Evolutionary conservation across 257 asterid species (phyloP).

Genomic region (Solanum piurae): DNA sequence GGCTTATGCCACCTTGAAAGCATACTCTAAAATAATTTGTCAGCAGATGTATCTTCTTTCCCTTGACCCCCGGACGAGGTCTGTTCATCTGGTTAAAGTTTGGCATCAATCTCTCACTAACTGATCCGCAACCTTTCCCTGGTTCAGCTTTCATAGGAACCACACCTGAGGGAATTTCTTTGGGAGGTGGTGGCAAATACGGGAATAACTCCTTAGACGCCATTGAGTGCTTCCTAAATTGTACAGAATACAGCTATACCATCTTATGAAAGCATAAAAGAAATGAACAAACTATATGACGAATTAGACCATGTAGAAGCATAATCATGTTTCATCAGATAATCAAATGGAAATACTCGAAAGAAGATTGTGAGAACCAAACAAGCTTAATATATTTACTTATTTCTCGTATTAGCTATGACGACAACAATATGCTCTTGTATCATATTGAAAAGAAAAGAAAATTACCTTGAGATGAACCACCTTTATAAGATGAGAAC

Average conservation of each 20-base stretch:
- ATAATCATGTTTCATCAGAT: background rate
- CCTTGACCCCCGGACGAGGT: conserved; percentile 16
- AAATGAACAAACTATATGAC: background rate
- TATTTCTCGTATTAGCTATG: background rate
- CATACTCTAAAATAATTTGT: conserved; percentile 33
- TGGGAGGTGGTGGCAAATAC: conserved; percentile 19
- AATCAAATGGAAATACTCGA: background rate
- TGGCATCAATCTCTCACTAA: conserved; percentile 7
- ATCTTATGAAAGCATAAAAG: background rate
- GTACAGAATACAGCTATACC: background rate
- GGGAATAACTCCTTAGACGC: background rate
- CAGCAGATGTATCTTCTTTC: conserved; percentile 20
- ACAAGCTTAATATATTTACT: background rate
- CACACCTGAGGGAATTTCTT: conserved; percentile 9
- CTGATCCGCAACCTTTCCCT: background rate
- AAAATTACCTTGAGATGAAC: background rate
- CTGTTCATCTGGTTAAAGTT: conserved; percentile 1
- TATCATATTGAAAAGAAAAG: background rate
- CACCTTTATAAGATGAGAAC: background rate
- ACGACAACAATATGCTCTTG: background rate
- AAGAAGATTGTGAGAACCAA: background rate
- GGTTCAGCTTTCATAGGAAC: conserved; percentile 7
- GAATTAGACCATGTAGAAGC: background rate
- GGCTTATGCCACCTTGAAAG: conserved; percentile 3
- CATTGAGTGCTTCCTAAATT: conserved; percentile 7